These are phyloP conservation scores for Linum tenue DNA, from an alignment of 345 rosid species.

Conservation along the genomic window DNA sequence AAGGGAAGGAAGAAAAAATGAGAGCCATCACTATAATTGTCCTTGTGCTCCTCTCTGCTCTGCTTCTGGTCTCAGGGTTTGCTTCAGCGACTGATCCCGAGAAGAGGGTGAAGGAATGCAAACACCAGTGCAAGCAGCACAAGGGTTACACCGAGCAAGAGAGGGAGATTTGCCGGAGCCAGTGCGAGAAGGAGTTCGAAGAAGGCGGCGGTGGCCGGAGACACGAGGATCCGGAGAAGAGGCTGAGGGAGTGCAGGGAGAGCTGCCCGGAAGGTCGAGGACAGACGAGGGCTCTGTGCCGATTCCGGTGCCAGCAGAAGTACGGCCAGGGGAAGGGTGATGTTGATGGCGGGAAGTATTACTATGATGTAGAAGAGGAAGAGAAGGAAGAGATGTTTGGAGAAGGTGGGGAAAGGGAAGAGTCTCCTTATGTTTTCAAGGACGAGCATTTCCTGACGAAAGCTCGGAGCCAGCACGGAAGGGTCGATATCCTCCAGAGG, in stretches of 20 bases:
- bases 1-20: neutral
- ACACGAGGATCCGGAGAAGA: conserved; percentile 12
- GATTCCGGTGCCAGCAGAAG: conserved; percentile 19
- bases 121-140: neutral
- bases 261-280: conserved; percentile 18
- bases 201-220: conserved; percentile 1
- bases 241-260: conserved; percentile 24
- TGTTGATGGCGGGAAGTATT: neutral
- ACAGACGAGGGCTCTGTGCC: conserved; percentile 19
- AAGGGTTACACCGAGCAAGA: neutral
- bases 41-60: conserved; percentile 15
- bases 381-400: neutral
- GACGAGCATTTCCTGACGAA: conserved; percentile 3
- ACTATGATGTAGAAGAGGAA: neutral
- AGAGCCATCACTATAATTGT: neutral
- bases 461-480: conserved; percentile 5
- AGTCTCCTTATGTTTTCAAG: conserved; percentile 20
- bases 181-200: conserved; percentile 8
- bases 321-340: neutral
- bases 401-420: neutral
- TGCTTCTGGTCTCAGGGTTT: conserved; percentile 15
- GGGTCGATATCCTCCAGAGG: conserved; percentile 10
- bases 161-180: neutral
- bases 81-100: conserved; percentile 14
- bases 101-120: conserved; percentile 1